Conservation (phyloP, 805 yeast species). For the Zygosaccharomyces rouxii region DNA sequence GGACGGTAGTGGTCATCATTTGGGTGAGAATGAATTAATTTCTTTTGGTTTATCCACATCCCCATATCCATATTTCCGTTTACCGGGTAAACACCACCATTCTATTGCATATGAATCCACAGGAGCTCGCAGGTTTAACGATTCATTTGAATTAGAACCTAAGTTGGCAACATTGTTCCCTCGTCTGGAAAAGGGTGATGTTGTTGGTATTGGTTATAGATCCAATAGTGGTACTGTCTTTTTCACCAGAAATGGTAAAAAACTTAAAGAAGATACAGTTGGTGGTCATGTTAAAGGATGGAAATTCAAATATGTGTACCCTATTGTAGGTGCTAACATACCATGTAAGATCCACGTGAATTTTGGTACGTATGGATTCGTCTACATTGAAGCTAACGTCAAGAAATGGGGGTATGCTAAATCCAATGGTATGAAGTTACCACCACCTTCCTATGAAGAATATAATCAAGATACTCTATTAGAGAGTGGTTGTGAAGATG, state of each 20-base stretch:
- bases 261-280: constrained; percentile 70
- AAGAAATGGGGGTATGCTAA: constrained; percentile 97
- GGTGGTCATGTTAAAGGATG: constrained; percentile 77
- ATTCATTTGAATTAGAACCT: constrained; percentile 54
- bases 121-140: constrained; percentile 75
- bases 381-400: constrained; percentile 86
- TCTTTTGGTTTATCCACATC: constrained; percentile 78
- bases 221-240: constrained; percentile 80
- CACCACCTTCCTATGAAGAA: constrained; percentile 89
- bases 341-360: constrained; percentile 82
- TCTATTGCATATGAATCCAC: constrained; percentile 84
- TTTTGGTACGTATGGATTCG: constrained; percentile 85
- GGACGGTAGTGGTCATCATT: constrained; percentile 28
- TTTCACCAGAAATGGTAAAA: constrained; percentile 92
- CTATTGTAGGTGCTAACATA: constrained; percentile 84
- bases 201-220: constrained; percentile 86
- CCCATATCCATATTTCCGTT: constrained; percentile 90
- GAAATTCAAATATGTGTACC: constrained; percentile 67
- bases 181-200: constrained; percentile 71
- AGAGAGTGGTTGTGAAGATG: constrained; percentile 56
- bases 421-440: constrained; percentile 77
- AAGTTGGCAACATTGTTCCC: constrained; percentile 55
- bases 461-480: constrained; percentile 73
- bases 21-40: constrained; percentile 43
- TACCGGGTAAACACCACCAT: constrained; percentile 87